These are phyloP conservation scores for Xylaria sp. DNA, from an alignment of 2,329 filamentous ascomycete genomes.

Conservation along the genomic window DNA sequence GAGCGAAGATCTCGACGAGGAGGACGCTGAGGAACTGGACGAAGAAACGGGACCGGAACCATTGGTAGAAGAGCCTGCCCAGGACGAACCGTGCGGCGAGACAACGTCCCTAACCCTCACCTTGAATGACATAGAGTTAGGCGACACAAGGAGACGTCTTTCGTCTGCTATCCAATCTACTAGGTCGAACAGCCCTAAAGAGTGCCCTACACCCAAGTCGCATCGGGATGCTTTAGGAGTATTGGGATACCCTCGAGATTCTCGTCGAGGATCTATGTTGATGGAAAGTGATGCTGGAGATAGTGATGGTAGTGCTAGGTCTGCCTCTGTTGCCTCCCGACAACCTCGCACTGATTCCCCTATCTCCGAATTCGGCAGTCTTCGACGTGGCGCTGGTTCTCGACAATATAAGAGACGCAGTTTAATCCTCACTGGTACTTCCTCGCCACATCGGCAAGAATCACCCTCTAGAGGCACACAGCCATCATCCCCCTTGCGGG, in stretches of 20 bases:
- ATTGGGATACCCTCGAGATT: constrained; percentile 54
- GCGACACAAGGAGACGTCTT: constrained; percentile 37
- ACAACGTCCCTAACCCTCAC: constrained; percentile 53
- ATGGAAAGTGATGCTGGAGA: constrained; percentile 79
- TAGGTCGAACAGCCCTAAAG: constrained; percentile 81
- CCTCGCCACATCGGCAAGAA: constrained; percentile 78
- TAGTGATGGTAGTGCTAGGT: constrained; percentile 84
- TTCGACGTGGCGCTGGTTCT: constrained; percentile 71
- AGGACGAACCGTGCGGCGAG: constrained; percentile 51
- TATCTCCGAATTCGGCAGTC: constrained; percentile 73
- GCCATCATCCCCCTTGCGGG: constrained; percentile 80
- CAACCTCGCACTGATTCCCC: constrained; percentile 78
- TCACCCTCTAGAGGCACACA: constrained; percentile 73
- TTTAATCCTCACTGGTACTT: constrained; percentile 71
- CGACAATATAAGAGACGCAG: constrained; percentile 82
- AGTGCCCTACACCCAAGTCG: constrained; percentile 86
- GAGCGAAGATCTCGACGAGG: constrained; percentile 49
- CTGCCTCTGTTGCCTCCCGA: constrained; percentile 67
- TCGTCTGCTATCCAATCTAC: constrained; percentile 69
- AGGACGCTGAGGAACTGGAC: constrained; percentile 44
- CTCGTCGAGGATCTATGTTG: constrained; percentile 71
- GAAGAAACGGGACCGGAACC: constrained; percentile 37
- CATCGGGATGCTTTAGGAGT: constrained; percentile 57
- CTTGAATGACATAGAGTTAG: constrained; percentile 41
- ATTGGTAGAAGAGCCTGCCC: constrained; percentile 48